These are phyloP conservation scores for Bacidia gigantensis DNA, from an alignment of 495 filamentous ascomycete species.

Conservation along the genomic window DNA sequence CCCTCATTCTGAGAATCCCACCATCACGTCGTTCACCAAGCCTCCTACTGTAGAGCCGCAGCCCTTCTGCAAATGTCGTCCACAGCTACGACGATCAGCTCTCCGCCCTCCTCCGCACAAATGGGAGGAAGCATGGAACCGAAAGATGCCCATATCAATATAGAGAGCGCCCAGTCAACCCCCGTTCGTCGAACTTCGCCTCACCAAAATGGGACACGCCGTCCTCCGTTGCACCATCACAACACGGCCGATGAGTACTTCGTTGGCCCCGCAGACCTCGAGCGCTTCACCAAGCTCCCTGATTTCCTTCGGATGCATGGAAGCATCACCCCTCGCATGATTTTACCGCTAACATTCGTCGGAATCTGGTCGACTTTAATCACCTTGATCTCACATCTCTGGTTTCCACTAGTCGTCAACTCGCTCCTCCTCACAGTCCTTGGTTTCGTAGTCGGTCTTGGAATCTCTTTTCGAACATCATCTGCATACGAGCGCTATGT, in stretches of 20 bases:
- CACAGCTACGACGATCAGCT: neutral
- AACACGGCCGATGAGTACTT: conserved; percentile 8
- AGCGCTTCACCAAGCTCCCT: conserved; percentile 70
- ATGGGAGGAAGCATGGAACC: neutral
- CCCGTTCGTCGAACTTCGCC: neutral
- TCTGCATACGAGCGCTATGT: conserved; percentile 72
- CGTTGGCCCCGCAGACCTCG: conserved; percentile 46
- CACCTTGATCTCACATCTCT: conserved; percentile 44
- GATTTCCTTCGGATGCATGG: conserved; percentile 69
- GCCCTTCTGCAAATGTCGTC: neutral
- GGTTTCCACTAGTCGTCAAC: conserved; percentile 44
- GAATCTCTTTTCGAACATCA: conserved; percentile 69
- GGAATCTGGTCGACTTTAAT: conserved; percentile 56
- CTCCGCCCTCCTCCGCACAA: neutral
- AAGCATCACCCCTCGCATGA: conserved; percentile 67
- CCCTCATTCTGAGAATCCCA: neutral
- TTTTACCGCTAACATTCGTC: conserved; percentile 55
- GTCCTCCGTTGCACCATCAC: neutral
- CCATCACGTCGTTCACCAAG: neutral
- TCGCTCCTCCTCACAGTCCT: conserved; percentile 67
- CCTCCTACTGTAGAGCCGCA: neutral
- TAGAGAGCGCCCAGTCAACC: neutral
- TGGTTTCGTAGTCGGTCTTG: conserved; percentile 79
- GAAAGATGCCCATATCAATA: neutral
- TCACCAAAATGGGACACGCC: neutral